Conservation (phyloP, 805 yeast genomes). For the Myxozyma sirexii region DNA sequence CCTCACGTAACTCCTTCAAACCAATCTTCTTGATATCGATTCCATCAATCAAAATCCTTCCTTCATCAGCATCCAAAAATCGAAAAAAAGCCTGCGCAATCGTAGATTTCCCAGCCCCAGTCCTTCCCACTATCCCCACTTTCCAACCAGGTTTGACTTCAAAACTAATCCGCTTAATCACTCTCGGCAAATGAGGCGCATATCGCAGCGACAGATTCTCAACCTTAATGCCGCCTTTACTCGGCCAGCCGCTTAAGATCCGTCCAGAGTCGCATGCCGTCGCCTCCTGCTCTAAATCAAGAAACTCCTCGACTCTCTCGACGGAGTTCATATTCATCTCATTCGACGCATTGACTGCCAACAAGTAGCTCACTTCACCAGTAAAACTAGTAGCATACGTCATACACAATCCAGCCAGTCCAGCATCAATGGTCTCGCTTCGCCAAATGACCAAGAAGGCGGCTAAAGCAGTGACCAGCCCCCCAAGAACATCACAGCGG, state of each 20-base stretch:
- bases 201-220: constrained; percentile 62
- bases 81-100: constrained; percentile 73
- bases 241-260: constrained; percentile 66
- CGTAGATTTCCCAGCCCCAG: constrained; percentile 87
- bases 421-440: constrained; percentile 59
- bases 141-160: constrained; percentile 62
- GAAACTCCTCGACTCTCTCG: constrained; percentile 70
- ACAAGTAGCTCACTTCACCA: constrained; percentile 55
- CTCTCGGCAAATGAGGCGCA: constrained; percentile 66
- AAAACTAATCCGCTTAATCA: constrained; percentile 58
- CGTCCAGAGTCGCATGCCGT: constrained; percentile 52
- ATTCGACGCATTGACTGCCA: constrained; percentile 66
- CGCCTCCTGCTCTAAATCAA: constrained; percentile 68
- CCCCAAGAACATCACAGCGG: constrained; percentile 59
- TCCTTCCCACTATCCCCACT: constrained; percentile 85
- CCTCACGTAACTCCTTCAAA: constrained; percentile 65
- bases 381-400: constrained; percentile 51
- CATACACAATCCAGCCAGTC: constrained; percentile 44
- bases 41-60: constrained; percentile 66
- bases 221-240: constrained; percentile 58
- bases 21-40: constrained; percentile 67
- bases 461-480: constrained; percentile 55
- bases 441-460: constrained; percentile 61
- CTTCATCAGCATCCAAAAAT: constrained; percentile 59
- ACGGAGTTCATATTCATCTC: constrained; percentile 78